Evolutionary conservation across 83 land plant genomes (phyloP), one percentile per base, ranked within the genome.

Genomic region (Larix sibirica): DNA sequence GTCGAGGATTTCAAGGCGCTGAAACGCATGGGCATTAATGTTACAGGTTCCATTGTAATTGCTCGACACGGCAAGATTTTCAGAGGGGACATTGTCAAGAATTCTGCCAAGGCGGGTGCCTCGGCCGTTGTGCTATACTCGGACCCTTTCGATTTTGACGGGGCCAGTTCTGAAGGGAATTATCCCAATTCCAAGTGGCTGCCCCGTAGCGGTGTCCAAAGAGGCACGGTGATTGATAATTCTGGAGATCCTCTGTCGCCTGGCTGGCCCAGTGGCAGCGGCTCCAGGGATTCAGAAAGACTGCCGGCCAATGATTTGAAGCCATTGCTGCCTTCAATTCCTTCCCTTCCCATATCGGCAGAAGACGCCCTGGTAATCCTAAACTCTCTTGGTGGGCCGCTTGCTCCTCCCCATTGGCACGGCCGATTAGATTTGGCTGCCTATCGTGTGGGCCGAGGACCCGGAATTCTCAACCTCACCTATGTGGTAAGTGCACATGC

Each of bases 221-320:
- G 89, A 16, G 96, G 96, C 6, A 77, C 90, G 0, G 87, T 87
- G 4, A 86, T 74, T 58, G 74, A 78, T 21, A 87, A 88, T 1
- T 38, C 58, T 20, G 96, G 96, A n/a, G 96, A 94, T 66, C 93
- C 93, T 36, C 73, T 83, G 2, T 91, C 92, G 26, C 94, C 94
- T 18, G 75, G 84, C 4, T 92, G 91, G 18, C 96, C 96, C 0
- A 94, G 96, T 3, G 92, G 96, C 94, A 83, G 93, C 0, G 85
- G 91, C 76, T 64, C 69, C 0, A 14, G 26, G 2, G 13, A 77
- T 50, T 85, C 90, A 33, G 95, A 94, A 79, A 87, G 91, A 79
- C 33, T 87, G 13, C 28, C 80, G 12, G 62, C 70, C 28, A 83
- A 81, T n/a, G 90, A 90, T n/a, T 76, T 89, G 28, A 88, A 76